Evolutionary conservation across 805 yeast species (phyloP).

Genomic region (Saccharomycopsis fibuligera): DNA sequence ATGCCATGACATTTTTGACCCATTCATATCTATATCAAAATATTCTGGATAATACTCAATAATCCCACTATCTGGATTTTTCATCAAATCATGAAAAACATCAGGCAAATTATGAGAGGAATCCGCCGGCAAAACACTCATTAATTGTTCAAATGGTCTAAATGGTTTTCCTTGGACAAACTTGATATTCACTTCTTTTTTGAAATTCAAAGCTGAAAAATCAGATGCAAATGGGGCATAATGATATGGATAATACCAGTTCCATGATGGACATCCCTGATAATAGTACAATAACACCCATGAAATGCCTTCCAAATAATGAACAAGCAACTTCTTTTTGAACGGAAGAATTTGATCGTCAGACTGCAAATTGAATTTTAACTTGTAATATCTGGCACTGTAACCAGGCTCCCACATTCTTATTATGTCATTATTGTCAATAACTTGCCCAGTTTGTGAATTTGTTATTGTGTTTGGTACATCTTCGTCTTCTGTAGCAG

Average conservation of each 20-base stretch:
- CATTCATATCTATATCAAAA: constrained; percentile 90
- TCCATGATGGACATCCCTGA: constrained; percentile 98
- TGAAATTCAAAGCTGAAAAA: constrained; percentile 45
- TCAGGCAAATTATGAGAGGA: constrained; percentile 82
- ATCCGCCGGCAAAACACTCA: constrained; percentile 94
- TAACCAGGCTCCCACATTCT: constrained; percentile 86
- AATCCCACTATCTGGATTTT: constrained; percentile 69
- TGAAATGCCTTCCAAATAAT: constrained; percentile 91
- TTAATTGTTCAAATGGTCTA: constrained; percentile 85
- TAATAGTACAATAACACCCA: constrained; percentile 93
- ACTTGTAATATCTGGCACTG: constrained; percentile 68
- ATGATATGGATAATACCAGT: constrained; percentile 95
- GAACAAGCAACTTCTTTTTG: constrained; percentile 54
- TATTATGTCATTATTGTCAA: constrained; percentile 40
- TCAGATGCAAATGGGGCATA: constrained; percentile 98
- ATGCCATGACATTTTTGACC: constrained; percentile 92
- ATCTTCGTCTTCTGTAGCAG: constrained; percentile 19
- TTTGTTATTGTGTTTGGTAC: constrained; percentile 16
- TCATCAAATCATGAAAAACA: constrained; percentile 77
- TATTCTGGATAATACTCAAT: constrained; percentile 88
- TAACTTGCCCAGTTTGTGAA: constrained; percentile 16
- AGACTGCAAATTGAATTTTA: constrained; percentile 58
- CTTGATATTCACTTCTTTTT: constrained; percentile 43
- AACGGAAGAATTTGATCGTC: constrained; percentile 48
- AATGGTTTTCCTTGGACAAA: constrained; percentile 75